Evolutionary conservation across 2,329 filamentous ascomycete genomes (phyloP).

Genomic region (Claviceps digitariae): DNA sequence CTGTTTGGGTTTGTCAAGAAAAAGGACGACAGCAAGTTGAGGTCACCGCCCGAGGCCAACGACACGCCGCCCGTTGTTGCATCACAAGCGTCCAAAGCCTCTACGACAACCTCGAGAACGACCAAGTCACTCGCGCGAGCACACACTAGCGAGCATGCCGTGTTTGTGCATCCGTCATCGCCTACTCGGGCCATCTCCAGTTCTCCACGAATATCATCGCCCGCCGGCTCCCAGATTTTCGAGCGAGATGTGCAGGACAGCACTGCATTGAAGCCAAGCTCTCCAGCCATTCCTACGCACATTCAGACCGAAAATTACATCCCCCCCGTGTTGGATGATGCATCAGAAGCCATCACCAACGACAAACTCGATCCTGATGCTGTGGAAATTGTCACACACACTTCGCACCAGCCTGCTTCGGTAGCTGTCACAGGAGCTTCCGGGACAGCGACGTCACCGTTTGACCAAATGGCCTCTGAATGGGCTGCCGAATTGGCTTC

Average conservation of each 20-base stretch:
- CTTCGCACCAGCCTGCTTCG: constrained; percentile 66
- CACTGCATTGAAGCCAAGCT: constrained; percentile 50
- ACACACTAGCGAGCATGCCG: constrained; percentile 21
- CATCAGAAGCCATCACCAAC: constrained; percentile 84
- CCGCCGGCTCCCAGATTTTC: constrained; percentile 72
- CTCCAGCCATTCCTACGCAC: constrained; percentile 80
- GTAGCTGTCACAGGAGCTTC: constrained; percentile 45
- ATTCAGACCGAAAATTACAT: constrained; percentile 93
- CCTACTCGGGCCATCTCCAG: constrained; percentile 53
- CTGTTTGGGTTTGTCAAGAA: constrained; percentile 52
- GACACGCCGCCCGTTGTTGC: constrained; percentile 15
- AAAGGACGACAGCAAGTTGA: constrained; percentile 31
- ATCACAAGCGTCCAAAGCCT: constrained; percentile 1
- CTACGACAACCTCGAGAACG: constrained; percentile 7
- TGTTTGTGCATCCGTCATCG: constrained; percentile 42
- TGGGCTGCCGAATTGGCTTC: constrained; percentile 46
- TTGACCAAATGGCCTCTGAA: constrained; percentile 30
- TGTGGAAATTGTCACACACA: constrained; percentile 86
- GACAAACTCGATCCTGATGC: constrained; percentile 70
- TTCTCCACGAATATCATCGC: constrained; percentile 65
- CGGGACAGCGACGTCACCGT: constrained; percentile 17
- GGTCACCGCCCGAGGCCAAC: constrained; percentile 21
- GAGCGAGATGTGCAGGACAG: constrained; percentile 89
- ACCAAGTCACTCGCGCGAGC: constrained; percentile 25
- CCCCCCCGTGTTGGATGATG: constrained; percentile 79